Conservation (phyloP, 1,284 basidiomycete genomes). For the Cutaneotrichosporon mucoides region DNA sequence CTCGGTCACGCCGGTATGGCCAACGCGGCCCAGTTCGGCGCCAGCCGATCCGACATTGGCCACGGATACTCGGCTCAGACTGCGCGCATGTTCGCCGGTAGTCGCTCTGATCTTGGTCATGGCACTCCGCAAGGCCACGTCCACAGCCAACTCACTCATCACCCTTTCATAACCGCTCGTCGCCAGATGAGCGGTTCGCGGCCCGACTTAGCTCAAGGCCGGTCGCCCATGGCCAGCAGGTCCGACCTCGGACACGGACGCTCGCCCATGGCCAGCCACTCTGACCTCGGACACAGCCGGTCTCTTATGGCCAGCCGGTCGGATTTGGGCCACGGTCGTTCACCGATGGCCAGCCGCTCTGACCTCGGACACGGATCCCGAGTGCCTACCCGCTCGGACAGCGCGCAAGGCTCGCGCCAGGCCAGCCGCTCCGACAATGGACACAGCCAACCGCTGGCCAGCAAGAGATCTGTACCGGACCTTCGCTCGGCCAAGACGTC, state of each 20-base stretch:
- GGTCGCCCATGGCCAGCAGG: neutral
- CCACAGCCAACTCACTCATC: too few species aligned
- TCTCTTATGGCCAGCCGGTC: neutral
- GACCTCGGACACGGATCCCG: neutral
- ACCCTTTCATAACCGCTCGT: neutral
- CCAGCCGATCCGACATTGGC: neutral
- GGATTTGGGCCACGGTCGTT: neutral
- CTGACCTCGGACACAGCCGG: neutral
- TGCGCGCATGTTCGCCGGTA: neutral
- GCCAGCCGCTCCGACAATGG: neutral
- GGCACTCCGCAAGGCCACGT: neutral
- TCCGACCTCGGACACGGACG: neutral
- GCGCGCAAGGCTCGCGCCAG: neutral
- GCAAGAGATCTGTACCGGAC: neutral
- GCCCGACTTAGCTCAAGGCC: neutral
- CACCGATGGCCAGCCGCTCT: neutral
- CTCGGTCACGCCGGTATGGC: neutral
- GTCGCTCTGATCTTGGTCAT: neutral
- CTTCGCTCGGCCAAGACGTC: neutral
- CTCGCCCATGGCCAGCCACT: neutral
- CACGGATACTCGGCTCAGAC: neutral
- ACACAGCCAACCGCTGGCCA: neutral
- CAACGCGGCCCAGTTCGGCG: neutral
- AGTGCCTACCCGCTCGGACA: neutral
- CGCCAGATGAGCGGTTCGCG: neutral